A percentile compares a stretch with the other conserved stretches of the same genome.
These are phyloP conservation scores for Dendryphion nanum DNA, from an alignment of 2,329 filamentous ascomycete genomes.

Conservation along the genomic window DNA sequence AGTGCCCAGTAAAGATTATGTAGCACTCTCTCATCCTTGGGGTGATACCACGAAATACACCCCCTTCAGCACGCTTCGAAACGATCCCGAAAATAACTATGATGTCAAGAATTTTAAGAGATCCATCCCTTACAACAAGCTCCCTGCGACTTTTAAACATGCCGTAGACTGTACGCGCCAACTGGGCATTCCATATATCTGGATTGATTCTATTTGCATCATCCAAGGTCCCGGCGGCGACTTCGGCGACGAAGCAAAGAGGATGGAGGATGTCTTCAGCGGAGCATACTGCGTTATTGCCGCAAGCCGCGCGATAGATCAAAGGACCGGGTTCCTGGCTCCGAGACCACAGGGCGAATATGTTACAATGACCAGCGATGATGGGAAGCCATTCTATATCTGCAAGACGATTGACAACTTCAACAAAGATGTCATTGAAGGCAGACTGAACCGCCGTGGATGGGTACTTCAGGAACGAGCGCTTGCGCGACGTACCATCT, in stretches of 20 bases:
- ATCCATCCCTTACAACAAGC: constrained; percentile 4
- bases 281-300: constrained; percentile 9
- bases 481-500: constrained; percentile 17
- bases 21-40: neutral
- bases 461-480: constrained; percentile 25
- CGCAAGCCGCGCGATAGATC: constrained; percentile 7
- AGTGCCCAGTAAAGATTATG: neutral
- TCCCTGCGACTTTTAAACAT: constrained; percentile 20
- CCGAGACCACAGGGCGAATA: constrained; percentile 1
- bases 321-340: constrained; percentile 7
- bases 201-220: constrained; percentile 30
- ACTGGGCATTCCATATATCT: constrained; percentile 17
- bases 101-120: neutral
- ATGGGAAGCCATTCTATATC: constrained; percentile 2
- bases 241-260: constrained; percentile 8
- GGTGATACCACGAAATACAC: neutral
- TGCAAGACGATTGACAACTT: constrained; percentile 18
- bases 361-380: neutral
- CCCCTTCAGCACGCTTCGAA: constrained; percentile 1
- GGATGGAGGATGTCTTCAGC: constrained; percentile 14
- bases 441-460: constrained; percentile 12
- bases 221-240: constrained; percentile 11
- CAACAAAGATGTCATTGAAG: constrained; percentile 12
- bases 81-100: neutral
- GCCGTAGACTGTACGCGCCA: constrained; percentile 16